Percentiles rank a stretch among this genome's conserved stretches.
Evolutionary conservation across 805 yeast genomes (phyloP).

Genomic region (Gaillardinia entomophila): DNA sequence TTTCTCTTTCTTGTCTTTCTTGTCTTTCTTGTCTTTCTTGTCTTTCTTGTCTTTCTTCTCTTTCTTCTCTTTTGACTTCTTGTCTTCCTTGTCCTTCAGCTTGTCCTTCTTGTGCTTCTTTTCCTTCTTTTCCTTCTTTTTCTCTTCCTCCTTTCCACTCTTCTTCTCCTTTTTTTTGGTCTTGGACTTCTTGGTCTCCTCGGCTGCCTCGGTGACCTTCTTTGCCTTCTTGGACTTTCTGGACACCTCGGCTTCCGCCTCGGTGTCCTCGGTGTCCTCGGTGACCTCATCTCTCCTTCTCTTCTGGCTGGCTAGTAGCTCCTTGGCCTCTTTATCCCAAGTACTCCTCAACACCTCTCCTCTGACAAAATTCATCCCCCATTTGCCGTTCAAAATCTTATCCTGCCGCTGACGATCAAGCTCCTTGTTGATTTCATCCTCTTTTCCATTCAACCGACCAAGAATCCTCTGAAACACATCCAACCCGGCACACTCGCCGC

Average conservation of each 20-base stretch:
- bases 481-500: conserved; percentile 82
- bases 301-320: conserved; percentile 6
- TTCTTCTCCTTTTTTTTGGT: conserved; percentile 12
- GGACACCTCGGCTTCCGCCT: conserved; percentile 12
- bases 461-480: conserved; percentile 89
- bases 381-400: conserved; percentile 71
- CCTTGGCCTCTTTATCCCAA: conserved; percentile 58
- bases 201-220: conserved; percentile 16
- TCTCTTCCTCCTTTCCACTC: conserved; percentile 15
- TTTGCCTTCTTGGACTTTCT: conserved; percentile 11
- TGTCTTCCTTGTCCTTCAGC: conserved; percentile 10
- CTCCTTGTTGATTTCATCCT: conserved; percentile 56
- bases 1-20: conserved; percentile 18
- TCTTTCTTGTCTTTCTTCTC: conserved; percentile 19
- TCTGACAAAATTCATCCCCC: conserved; percentile 83
- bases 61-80: conserved; percentile 14
- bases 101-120: conserved; percentile 14
- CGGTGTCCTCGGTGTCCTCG: conserved; percentile 17
- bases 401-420: conserved; percentile 64
- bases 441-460: conserved; percentile 86
- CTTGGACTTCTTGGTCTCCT: conserved; percentile 15
- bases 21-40: conserved; percentile 17
- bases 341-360: conserved; percentile 83
- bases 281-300: conserved; percentile 4
- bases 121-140: conserved; percentile 16